These are phyloP conservation scores for Periconia macrospinosa DNA, from an alignment of 2,329 filamentous ascomycete genomes.

Conservation along the genomic window DNA sequence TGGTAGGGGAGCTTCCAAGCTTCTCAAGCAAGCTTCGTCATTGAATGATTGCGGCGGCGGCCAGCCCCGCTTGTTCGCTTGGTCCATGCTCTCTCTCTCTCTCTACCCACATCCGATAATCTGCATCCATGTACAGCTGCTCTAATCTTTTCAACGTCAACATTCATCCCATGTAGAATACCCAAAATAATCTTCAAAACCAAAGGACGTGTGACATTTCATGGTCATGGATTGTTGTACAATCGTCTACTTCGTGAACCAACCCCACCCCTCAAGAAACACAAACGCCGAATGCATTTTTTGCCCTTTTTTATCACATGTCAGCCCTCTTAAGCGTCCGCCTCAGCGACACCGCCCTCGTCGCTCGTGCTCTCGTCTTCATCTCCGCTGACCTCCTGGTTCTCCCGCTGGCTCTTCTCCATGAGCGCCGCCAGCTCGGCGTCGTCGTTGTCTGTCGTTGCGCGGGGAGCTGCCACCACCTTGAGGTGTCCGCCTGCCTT, in stretches of 20 bases:
- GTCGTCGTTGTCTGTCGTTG: slow-evolving; percentile 97
- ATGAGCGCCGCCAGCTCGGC: slow-evolving; percentile 95
- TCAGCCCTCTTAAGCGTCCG: slow-evolving; percentile 27
- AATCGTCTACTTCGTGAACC: slow-evolving; percentile 6
- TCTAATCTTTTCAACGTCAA: not conserved
- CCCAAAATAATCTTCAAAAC: not conserved
- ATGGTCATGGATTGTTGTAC: slow-evolving; percentile 1
- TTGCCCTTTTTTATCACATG: slow-evolving; percentile 20
- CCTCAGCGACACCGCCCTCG: slow-evolving; percentile 66
- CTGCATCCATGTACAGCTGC: too few species aligned
- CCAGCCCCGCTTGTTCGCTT: not conserved
- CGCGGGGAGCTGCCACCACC: slow-evolving; percentile 99
- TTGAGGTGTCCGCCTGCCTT: slow-evolving; percentile 75
- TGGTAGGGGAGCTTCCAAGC: not conserved
- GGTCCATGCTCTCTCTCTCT: slow-evolving; percentile 7
- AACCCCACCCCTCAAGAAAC: not conserved
- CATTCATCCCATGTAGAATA: not conserved
- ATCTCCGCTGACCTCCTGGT: slow-evolving; percentile 95
- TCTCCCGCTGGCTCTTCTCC: slow-evolving; percentile 98
- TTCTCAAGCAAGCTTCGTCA: not conserved
- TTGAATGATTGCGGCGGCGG: too few species aligned
- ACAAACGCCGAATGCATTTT: slow-evolving; percentile 31
- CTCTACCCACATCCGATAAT: not conserved
- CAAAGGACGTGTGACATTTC: not conserved
- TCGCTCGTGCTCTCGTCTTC: slow-evolving; percentile 96